phyloP scores from a whole-genome alignment of 2,329 filamentous ascomycete species.

The Ophiostoma piceae region DNA sequence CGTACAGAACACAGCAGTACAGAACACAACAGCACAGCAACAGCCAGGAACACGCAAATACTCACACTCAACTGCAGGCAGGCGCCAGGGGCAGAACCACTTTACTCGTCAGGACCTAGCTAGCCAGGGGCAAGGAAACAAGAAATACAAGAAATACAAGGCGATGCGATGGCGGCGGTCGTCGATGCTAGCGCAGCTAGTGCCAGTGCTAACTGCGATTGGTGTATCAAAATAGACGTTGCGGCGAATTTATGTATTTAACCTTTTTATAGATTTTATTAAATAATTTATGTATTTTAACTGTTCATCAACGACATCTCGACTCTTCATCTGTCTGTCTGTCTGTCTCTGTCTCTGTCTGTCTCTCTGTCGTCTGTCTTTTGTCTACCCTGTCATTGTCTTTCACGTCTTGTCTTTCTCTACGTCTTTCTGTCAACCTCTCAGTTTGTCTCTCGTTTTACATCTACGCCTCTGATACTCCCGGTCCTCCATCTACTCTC shows the following conservation, averaged over 20 bases:
- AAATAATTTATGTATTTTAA: neutral
- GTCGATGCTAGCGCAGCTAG: conserved; percentile 4
- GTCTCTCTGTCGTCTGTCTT: neutral
- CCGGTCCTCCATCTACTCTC: no score
- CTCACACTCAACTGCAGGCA: neutral
- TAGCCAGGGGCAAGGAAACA: conserved; percentile 10
- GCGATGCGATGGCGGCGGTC: neutral
- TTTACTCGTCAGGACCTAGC: neutral
- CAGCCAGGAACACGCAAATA: neutral
- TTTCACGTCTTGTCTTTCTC: neutral
- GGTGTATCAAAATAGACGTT: no score
- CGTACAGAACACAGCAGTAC: no score
- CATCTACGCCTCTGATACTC: neutral
- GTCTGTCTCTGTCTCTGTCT: neutral
- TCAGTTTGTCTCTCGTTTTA: neutral
- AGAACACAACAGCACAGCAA: neutral
- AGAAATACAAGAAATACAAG: neutral
- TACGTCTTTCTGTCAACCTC: neutral
- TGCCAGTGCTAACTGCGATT: neutral
- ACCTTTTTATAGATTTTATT: neutral
- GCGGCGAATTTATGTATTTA: neutral
- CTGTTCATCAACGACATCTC: neutral
- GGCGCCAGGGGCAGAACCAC: neutral
- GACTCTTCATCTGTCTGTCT: neutral
- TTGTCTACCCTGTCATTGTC: neutral